Conservation (phyloP, 495 filamentous ascomycete genomes). For the Trichoderma parareesei region DNA sequence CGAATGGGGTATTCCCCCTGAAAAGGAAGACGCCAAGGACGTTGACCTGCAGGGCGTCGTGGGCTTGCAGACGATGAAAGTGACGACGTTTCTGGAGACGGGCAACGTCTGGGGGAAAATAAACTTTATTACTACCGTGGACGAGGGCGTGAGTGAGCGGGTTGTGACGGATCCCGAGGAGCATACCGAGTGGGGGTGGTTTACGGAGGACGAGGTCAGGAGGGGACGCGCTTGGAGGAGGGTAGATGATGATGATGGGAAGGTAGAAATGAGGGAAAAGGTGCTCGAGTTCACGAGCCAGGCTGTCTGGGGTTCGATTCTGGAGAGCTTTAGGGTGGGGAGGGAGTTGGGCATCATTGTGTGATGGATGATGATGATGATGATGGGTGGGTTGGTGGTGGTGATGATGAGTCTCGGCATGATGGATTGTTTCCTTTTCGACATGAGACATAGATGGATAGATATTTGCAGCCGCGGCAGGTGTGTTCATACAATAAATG, state of each 20-base stretch:
- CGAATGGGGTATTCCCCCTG: conserved; percentile 11
- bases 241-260: not conserved
- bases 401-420: not conserved
- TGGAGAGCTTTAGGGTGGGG: conserved; percentile 21
- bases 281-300: conserved; percentile 22
- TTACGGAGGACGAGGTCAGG: conserved; percentile 20
- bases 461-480: not conserved
- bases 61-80: conserved; percentile 20
- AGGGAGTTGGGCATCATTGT: conserved; percentile 13
- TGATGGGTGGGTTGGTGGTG: not conserved
- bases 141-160: conserved; percentile 2
- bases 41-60: conserved; percentile 14
- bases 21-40: not conserved
- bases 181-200: conserved; percentile 22
- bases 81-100: conserved; percentile 10
- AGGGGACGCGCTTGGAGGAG: conserved; percentile 4
- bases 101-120: conserved; percentile 11
- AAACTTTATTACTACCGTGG: conserved; percentile 23
- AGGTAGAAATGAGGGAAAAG: conserved; percentile 22
- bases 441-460: not conserved
- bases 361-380: not conserved
- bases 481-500: not conserved
- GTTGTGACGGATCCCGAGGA: conserved; percentile 20
- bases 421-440: not conserved
- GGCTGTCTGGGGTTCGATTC: conserved; percentile 18